Conservation (phyloP, 2,329 filamentous ascomycete genomes). For the Penicillium rolfsii region DNA sequence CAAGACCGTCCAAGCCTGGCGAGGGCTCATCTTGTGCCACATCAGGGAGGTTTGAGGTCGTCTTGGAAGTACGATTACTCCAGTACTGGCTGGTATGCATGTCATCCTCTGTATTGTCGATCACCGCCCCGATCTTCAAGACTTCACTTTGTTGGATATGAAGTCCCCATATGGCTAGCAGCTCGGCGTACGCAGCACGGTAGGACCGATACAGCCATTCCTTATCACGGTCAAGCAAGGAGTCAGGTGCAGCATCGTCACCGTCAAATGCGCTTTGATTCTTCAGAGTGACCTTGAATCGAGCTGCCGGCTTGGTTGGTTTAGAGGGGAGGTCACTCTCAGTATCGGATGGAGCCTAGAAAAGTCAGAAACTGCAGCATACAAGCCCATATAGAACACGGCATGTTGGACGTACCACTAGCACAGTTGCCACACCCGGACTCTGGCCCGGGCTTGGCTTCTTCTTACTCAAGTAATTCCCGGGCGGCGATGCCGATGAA, state of each 20-base stretch:
- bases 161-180: constrained; percentile 63
- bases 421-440: constrained; percentile 32
- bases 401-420: constrained; percentile 37
- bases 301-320: constrained; percentile 34
- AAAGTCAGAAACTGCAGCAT: constrained; percentile 31
- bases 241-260: constrained; percentile 50
- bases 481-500: constrained; percentile 49
- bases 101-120: constrained; percentile 40
- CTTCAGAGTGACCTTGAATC: constrained; percentile 56
- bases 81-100: constrained; percentile 26
- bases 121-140: constrained; percentile 57
- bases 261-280: constrained; percentile 61
- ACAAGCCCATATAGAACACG: constrained; percentile 34
- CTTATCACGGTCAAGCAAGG: constrained; percentile 55
- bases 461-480: constrained; percentile 39
- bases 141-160: constrained; percentile 60
- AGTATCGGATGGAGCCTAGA: constrained; percentile 44
- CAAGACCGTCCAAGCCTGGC: constrained; percentile 36
- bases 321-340: constrained; percentile 41
- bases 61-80: constrained; percentile 34
- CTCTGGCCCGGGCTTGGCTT: constrained; percentile 43
- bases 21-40: constrained; percentile 17
- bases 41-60: constrained; percentile 30
- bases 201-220: constrained; percentile 56
- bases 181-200: constrained; percentile 60